These are phyloP conservation scores for Ascoidea tarda DNA, from an alignment of 805 yeast genomes.

Conservation along the genomic window DNA sequence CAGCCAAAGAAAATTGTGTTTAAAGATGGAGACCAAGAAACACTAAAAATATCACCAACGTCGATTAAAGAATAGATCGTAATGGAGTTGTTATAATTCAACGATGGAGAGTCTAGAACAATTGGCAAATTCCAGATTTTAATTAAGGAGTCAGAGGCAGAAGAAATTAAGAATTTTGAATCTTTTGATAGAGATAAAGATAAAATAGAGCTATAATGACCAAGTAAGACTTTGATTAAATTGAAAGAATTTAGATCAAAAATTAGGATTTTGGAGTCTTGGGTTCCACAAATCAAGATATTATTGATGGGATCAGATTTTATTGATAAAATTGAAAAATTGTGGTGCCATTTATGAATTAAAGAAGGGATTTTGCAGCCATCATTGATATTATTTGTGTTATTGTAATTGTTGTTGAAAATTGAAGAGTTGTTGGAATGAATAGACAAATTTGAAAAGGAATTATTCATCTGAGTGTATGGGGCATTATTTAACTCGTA, in stretches of 20 bases:
- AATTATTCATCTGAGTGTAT: no score
- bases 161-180: slow-evolving; percentile 58
- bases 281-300: slow-evolving; percentile 79
- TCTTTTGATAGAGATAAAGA: slow-evolving; percentile 32
- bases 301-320: slow-evolving; percentile 43
- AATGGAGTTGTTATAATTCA: not conserved
- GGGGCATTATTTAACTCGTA: no score
- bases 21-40: slow-evolving; percentile 48
- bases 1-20: slow-evolving; percentile 72
- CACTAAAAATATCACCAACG: slow-evolving; percentile 85
- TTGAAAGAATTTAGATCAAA: slow-evolving; percentile 56
- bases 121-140: slow-evolving; percentile 65
- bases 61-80: slow-evolving; percentile 77
- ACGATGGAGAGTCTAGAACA: slow-evolving; percentile 8
- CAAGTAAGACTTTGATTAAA: slow-evolving; percentile 33
- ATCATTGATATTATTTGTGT: no score
- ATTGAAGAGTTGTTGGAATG: no score
- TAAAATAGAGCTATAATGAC: slow-evolving; percentile 65
- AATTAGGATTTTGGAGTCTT: slow-evolving; percentile 64
- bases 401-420: not conserved
- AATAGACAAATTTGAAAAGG: no score
- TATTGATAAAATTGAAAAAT: slow-evolving; percentile 60
- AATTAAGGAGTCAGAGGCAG: slow-evolving; percentile 81
- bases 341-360: slow-evolving; percentile 66
- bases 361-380: slow-evolving; percentile 15